Evolutionary conservation across 306 rosid genomes (phyloP).

Genomic region (Pterocarpus macrocarpus): DNA sequence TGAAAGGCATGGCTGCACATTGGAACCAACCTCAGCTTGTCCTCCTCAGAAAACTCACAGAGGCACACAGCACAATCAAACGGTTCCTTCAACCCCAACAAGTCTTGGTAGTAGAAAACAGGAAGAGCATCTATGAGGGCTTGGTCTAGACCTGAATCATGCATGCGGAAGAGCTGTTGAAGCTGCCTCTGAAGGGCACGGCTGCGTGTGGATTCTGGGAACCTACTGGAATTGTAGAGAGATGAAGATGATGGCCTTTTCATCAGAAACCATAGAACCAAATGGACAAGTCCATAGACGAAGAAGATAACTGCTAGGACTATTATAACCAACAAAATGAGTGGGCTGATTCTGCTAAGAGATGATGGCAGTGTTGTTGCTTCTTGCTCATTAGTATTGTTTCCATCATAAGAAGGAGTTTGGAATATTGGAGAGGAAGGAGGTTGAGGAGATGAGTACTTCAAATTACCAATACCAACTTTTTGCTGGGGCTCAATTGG

Average conservation of each 20-base stretch:
- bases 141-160: constrained; percentile 86
- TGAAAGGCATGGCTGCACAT: constrained; percentile 89
- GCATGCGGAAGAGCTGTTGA: constrained; percentile 81
- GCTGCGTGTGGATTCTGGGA: constrained; percentile 57
- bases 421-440: constrained; percentile 46
- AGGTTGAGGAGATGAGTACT: constrained; percentile 48
- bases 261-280: constrained; percentile 68
- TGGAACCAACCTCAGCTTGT: constrained; percentile 82
- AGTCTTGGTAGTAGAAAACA: constrained; percentile 68
- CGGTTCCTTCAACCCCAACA: constrained; percentile 73
- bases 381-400: constrained; percentile 41
- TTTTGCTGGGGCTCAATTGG: constrained; percentile 41
- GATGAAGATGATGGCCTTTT: constrained; percentile 64
- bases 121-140: constrained; percentile 76
- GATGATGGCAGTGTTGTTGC: constrained; percentile 57
- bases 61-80: constrained; percentile 93
- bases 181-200: constrained; percentile 81
- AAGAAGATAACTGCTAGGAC: constrained; percentile 77
- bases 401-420: constrained; percentile 33
- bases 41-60: constrained; percentile 67
- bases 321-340: constrained; percentile 68
- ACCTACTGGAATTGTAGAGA: constrained; percentile 63
- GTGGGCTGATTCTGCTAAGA: constrained; percentile 68
- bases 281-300: constrained; percentile 67
- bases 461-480: constrained; percentile 44